Base-by-base conservation (phyloP, 2,329 filamentous ascomycete genomes). In the Cercospora canescens region DNA sequence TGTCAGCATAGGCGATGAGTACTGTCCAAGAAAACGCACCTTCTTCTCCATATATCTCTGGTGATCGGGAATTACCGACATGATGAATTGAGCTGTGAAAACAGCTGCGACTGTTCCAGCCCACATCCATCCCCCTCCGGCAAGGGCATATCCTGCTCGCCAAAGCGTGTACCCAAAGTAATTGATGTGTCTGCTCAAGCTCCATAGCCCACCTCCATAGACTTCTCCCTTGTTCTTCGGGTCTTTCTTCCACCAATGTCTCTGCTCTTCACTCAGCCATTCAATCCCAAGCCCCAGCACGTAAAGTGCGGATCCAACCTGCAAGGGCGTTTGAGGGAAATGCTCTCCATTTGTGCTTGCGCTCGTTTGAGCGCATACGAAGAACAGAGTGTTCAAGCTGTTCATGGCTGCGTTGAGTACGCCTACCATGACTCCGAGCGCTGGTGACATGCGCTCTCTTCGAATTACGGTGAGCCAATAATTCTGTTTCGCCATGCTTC, bases 341-440 rank as follows among this genome's bases (percentile, higher is more conserved):
- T 75, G 73, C 64, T 81, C 76, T 50, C 75, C 75, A 54, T 77
- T 75, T 37, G 70, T 68, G 18, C 78, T 80, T 1, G 81, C 80
- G 28, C 83, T 86, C 0, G 84, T 86, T 16, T 81, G 77, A 2
- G 80, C 73, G 45, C 81, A 80, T 34, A 86, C 76, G 69, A 87
- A 84, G 16, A 88, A 78, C 14, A 89, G 80, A 0, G 82, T 81
- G 75, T 85, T 88, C 32, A 83, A 14, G n/a, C 79, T 80, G 78
- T 89, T 89, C 73, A 83, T 74, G 9, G 85, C 37, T 0, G 81
- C 81, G 75, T 90, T 89, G 79, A 85, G 87, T 2, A 75, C 59
- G 14, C 78, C 77, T 14, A 89, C 80, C 2, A 75, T 64, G 0
- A 81, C 48, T 0, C 86, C 85, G 2, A 77, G 74, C 0, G 54